Evolutionary conservation across 2,329 filamentous ascomycete genomes (phyloP).

Genomic region (Colletotrichum sp.): DNA sequence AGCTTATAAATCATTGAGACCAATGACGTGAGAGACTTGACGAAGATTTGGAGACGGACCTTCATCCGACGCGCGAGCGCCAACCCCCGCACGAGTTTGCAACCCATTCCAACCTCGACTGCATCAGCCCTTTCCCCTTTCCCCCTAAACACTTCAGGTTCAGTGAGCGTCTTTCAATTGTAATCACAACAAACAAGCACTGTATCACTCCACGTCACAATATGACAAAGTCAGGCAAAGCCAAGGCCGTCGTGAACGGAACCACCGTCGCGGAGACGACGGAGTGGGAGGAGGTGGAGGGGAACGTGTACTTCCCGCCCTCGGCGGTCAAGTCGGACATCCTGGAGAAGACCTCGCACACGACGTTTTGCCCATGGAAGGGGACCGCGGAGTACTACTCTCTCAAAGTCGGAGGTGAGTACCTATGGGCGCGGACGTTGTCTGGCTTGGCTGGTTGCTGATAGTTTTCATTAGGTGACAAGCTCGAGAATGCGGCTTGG

Average conservation of each 20-base stretch:
- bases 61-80: not conserved
- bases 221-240: conserved; percentile 32
- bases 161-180: not conserved
- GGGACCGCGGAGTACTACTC: conserved; percentile 63
- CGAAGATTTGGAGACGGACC: not conserved
- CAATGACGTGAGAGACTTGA: conserved; percentile 12
- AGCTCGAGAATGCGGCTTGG: conserved; percentile 61
- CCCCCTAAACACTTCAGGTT: not conserved
- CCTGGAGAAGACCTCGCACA: conserved; percentile 47
- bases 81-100: not conserved
- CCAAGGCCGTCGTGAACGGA: conserved; percentile 52
- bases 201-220: not conserved
- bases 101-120: not conserved
- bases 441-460: not conserved
- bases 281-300: conserved; percentile 59
- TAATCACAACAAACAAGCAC: not conserved
- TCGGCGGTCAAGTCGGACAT: conserved; percentile 47
- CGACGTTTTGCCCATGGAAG: conserved; percentile 62
- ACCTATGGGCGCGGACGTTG: not conserved
- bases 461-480: conserved; percentile 37
- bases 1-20: conserved; percentile 17
- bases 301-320: conserved; percentile 62
- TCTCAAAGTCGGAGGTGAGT: conserved; percentile 50
- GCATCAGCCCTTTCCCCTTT: not conserved
- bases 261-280: conserved; percentile 55